Evolutionary conservation across 1,139 yeast species (phyloP), one percentile per base, ranked within the genome.

Genomic region (Geotrichum carabidarum): DNA sequence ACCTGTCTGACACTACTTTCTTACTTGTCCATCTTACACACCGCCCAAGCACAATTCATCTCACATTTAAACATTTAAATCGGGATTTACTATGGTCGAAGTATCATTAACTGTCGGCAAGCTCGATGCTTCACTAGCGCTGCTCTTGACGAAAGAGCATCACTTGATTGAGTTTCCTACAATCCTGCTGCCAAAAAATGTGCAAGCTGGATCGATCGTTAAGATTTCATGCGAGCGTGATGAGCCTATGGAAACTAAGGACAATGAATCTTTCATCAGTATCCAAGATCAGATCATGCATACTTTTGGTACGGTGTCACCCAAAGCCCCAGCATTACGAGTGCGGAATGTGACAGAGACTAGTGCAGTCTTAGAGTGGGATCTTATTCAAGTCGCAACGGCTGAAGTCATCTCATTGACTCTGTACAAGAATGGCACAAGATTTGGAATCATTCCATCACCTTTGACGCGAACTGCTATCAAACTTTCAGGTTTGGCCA

Each of bases 161-260:
- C 97, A 91, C 69, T 78, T 93, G 59, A 91, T 93, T 63, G 99
- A 94, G 67, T 93, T 93, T 67, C 99, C 99, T 14, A 90, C 98
- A 8, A 83, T 91, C 54, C 74, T 93, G 55, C 76, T 93, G 52
- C 99, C 99, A 8, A 86, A 84, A 65, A 93, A 94, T 44, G 95
- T 91, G 45, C 79, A 80, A 60, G 95, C 99, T 0, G 99, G 99
- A 5, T 87, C 96, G n/a, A 86, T 93, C 53, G 89, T 93, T 51
- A 86, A 85, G 64, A 84, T 93, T 67, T 80, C 78, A 59, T 91
- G 97, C 68, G 91, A 86, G 57, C 84, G 88, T 60, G 95, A 91
- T 67, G 65, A 76, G n/a, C 81, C 77, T 48, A 79, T 83, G 48
- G 97, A 93, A 68, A 63, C 71, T 48, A 72, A 74, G 57, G 95